Percentiles rank a stretch among this genome's conserved stretches.
Evolutionary conservation across 306 rosid genomes (phyloP).

Genomic region (Arachis hypogaea): DNA sequence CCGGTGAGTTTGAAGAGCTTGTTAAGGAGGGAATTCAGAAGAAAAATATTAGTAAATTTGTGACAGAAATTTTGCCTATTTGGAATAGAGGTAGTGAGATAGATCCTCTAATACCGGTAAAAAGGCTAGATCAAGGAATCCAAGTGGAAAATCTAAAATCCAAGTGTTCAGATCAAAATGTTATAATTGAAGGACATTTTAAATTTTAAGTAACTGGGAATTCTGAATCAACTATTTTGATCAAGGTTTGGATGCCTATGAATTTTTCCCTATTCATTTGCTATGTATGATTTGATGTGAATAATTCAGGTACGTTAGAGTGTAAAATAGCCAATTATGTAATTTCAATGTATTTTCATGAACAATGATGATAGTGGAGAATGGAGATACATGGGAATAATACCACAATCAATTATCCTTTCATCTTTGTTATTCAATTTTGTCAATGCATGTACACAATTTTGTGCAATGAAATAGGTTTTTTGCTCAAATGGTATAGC

Average conservation of each 20-base stretch:
- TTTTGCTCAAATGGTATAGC: too few relatives aligned
- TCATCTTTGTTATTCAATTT: neutral
- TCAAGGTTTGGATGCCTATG: too few relatives aligned
- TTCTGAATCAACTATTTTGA: neutral
- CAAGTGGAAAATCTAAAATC: slow-evolving; percentile 53
- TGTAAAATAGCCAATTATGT: neutral
- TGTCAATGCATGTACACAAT: neutral
- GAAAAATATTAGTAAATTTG: slow-evolving; percentile 61
- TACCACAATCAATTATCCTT: too few relatives aligned
- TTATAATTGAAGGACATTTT: slow-evolving; percentile 66
- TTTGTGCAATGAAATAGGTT: neutral
- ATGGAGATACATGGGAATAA: neutral
- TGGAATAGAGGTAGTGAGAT: slow-evolving; percentile 54
- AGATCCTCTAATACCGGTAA: slow-evolving; percentile 43
- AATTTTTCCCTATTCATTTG: neutral
- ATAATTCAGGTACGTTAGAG: neutral
- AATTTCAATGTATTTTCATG: neutral
- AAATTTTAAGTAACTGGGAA: slow-evolving; percentile 21
- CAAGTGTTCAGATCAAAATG: slow-evolving; percentile 51
- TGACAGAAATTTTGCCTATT: slow-evolving; percentile 70
- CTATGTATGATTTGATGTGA: neutral
- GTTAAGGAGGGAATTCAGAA: slow-evolving; percentile 61
- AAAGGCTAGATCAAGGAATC: slow-evolving; percentile 43
- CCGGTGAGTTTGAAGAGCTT: slow-evolving; percentile 60
- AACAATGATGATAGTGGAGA: neutral